phyloP scores from a whole-genome alignment of 345 rosid genomes.

The Moricandia arvensis region DNA sequence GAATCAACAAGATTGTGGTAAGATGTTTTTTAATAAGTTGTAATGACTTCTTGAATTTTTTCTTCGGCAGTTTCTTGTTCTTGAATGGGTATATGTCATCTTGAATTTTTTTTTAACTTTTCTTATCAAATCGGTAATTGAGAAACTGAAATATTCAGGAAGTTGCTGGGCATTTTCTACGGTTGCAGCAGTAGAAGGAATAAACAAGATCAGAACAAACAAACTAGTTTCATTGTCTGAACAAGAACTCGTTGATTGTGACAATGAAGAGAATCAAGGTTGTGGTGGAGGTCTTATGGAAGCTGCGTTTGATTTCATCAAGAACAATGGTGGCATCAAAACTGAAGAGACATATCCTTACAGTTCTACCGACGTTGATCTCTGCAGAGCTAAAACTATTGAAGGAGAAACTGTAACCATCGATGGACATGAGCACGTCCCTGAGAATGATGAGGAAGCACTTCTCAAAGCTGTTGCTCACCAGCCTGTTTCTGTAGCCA shows the following conservation, averaged over 20 bases:
- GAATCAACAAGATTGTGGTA: constrained; percentile 50
- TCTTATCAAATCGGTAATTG: no score
- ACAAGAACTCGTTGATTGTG: constrained; percentile 72
- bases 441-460: constrained; percentile 59
- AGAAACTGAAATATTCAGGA: no score
- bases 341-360: constrained; percentile 65
- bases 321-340: constrained; percentile 55
- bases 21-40: not conserved
- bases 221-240: constrained; percentile 63
- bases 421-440: constrained; percentile 66
- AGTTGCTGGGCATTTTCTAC: constrained; percentile 90
- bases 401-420: constrained; percentile 45
- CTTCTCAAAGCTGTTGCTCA: constrained; percentile 61
- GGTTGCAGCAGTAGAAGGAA: constrained; percentile 68
- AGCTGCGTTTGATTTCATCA: constrained; percentile 62
- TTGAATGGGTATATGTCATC: not conserved
- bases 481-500: constrained; percentile 72
- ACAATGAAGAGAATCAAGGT: constrained; percentile 62
- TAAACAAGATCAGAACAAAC: constrained; percentile 58
- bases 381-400: constrained; percentile 45
- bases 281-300: constrained; percentile 82
- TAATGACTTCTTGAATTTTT: not conserved
- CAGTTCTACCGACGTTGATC: constrained; percentile 35
- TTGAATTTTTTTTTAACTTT: no score
- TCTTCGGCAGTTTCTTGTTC: not conserved